A percentile compares a stretch with the other conserved stretches of the same genome.
phyloP scores from a whole-genome alignment of 2,329 filamentous ascomycete genomes.

The Tetracladium maxilliforme region DNA sequence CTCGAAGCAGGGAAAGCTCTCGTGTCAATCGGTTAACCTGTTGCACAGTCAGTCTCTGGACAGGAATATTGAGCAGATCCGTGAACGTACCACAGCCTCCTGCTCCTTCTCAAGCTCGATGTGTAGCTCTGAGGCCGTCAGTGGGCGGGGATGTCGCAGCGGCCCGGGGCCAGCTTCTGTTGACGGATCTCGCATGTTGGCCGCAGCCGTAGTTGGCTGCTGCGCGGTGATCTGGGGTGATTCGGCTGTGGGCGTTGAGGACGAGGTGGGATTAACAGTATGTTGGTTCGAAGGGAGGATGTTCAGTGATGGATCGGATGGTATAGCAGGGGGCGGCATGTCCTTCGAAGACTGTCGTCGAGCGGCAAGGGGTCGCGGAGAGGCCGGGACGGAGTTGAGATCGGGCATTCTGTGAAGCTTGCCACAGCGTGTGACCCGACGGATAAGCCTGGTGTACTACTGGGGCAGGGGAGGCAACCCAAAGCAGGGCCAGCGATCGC shows the following conservation, averaged over 20 bases:
- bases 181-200: slow-evolving; percentile 5
- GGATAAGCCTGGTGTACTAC: too few relatives aligned
- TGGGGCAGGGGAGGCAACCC: too few relatives aligned
- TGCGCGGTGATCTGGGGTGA: neutral
- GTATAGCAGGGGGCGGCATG: slow-evolving; percentile 7
- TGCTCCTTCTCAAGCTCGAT: slow-evolving; percentile 88
- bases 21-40: slow-evolving; percentile 88
- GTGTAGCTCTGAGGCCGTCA: slow-evolving; percentile 83
- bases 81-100: slow-evolving; percentile 63
- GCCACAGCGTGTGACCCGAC: too few relatives aligned
- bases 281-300: slow-evolving; percentile 15
- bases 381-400: slow-evolving; percentile 16
- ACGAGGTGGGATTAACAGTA: slow-evolving; percentile 7
- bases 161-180: slow-evolving; percentile 50
- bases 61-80: slow-evolving; percentile 1
- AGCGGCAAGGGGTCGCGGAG: slow-evolving; percentile 10
- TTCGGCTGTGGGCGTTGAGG: slow-evolving; percentile 6
- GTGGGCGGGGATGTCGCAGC: slow-evolving; percentile 69
- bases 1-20: slow-evolving; percentile 72
- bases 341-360: slow-evolving; percentile 12
- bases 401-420: too few relatives aligned
- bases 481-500: too few relatives aligned
- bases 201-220: slow-evolving; percentile 8
- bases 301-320: slow-evolving; percentile 8
- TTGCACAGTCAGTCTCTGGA: neutral